Evolutionary conservation across 345 rosid species (phyloP), one percentile per base, ranked within the genome.

Genomic region (Gossypium turneri): DNA sequence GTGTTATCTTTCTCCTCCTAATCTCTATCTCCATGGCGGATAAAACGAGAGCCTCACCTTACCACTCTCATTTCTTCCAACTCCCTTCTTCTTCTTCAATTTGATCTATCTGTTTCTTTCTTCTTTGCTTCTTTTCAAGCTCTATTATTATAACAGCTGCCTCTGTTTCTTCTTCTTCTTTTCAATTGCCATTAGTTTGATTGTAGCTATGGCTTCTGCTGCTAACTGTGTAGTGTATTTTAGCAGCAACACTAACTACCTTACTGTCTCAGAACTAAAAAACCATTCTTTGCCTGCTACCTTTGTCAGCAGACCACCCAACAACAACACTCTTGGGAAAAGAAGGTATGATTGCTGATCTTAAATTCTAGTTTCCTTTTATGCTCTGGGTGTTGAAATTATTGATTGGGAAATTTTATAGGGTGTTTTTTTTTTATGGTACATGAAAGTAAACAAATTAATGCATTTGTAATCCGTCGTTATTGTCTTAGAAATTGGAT

Each of bases 131-230:
- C 17, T 15, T 41, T 27, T 57, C 29, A 4, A 20, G 27, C 61
- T 57, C 22, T 78, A 34, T 7, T 3, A 13, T 41, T 27, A 27
- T 9, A 27, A 8, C 67, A 61, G 2, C 20, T 48, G 11, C 8
- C 19, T 71, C 53, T 68, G 2, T 5, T 34, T 34, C 41, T 34
- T 34, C 41, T 13, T 61, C 3, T n/a, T 17, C 22, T 29, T 43
- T 48, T 11, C 2, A 1, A 77, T 84, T 87, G 90, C 83, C 86
- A 73, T 34, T 34, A 5, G 41, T 34, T 34, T 34, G 7, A 27
- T 9, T 25, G 78, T 75, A 34, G 64, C 90, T 63, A 74, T 88
- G 86, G 87, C 90, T 19, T 82, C 86, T 25, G 80, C 81, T 52
- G 80, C 86, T 34, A 80, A 76, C 73, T 74, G 72, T 16, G 52